A percentile compares a stretch with the other conserved stretches of the same genome.
phyloP scores from a whole-genome alignment of 1,284 basidiomycete genomes.

The Microbotryum violaceum region DNA sequence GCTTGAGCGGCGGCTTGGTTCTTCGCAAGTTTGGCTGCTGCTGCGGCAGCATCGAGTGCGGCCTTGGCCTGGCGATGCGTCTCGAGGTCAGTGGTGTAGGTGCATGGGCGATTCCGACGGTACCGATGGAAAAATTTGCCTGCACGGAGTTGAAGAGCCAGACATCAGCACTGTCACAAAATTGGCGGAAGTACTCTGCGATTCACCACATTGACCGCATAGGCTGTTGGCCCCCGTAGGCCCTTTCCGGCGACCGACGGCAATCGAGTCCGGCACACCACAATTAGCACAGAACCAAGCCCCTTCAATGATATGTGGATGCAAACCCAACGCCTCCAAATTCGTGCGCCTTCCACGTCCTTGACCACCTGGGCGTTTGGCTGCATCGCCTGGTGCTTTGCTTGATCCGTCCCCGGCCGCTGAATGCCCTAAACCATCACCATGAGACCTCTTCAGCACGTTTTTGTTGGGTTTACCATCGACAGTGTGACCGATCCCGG shows the following conservation, averaged over 20 bases:
- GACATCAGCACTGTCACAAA: neutral
- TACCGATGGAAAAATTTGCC: slow-evolving; percentile 81
- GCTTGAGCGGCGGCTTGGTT: neutral
- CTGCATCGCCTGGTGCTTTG: neutral
- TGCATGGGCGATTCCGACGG: slow-evolving; percentile 59
- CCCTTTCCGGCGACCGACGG: slow-evolving; percentile 75
- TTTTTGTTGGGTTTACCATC: neutral
- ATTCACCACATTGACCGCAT: slow-evolving; percentile 82
- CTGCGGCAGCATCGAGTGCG: neutral
- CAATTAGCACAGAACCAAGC: slow-evolving; percentile 85
- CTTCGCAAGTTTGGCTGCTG: neutral
- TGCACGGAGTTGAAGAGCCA: slow-evolving; percentile 35
- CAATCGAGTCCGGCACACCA: slow-evolving; percentile 75
- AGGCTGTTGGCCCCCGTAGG: slow-evolving; percentile 82
- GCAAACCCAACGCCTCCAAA: slow-evolving; percentile 37
- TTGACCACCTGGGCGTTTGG: slow-evolving; percentile 2
- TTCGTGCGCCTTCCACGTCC: neutral
- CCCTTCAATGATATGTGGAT: slow-evolving; percentile 69
- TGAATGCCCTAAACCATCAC: neutral
- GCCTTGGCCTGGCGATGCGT: slow-evolving; percentile 17
- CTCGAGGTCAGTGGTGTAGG: slow-evolving; percentile 53
- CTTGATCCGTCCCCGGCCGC: neutral
- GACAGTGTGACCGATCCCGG: neutral
- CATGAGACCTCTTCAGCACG: neutral
- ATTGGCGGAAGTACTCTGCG: slow-evolving; percentile 2